Conservation (phyloP, 73 alveolate genomes). For the Blepharisma japonicum region DNA sequence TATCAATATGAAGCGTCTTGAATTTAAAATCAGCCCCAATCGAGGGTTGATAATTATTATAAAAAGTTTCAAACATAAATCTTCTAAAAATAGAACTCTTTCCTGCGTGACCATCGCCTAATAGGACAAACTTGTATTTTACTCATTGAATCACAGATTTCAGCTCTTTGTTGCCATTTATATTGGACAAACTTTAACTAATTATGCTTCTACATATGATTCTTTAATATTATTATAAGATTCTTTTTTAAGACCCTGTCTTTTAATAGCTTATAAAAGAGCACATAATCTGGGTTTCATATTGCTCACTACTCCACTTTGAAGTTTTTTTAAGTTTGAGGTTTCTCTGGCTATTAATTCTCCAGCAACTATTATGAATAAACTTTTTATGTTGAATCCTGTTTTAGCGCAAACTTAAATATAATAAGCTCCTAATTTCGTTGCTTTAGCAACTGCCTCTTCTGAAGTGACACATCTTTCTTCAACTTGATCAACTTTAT, state of each 20-base stretch:
- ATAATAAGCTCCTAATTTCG: slow-evolving; percentile 42
- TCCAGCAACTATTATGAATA: no score
- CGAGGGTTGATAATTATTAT: slow-evolving; percentile 84
- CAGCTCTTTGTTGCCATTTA: no score
- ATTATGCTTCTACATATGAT: no score
- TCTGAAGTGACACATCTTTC: slow-evolving; percentile 59
- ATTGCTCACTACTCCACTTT: no score
- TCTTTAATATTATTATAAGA: no score
- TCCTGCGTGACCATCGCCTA: slow-evolving; percentile 56
- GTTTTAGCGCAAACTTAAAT: slow-evolving; percentile 61
- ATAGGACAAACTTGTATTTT: slow-evolving; percentile 50
- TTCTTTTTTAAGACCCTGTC: no score
- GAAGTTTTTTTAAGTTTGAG: no score
- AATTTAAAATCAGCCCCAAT: slow-evolving; percentile 99
- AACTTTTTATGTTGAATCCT: no score
- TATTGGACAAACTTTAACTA: no score
- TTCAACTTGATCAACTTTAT: slow-evolving; percentile 78
- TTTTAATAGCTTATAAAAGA: no score
- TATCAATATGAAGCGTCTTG: slow-evolving; percentile 93
- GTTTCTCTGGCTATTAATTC: neutral
- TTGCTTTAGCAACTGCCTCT: slow-evolving; percentile 49
- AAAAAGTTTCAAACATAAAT: slow-evolving; percentile 68
- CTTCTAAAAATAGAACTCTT: slow-evolving; percentile 49
- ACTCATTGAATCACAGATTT: no score
- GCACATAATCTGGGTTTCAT: no score